Percentiles rank a stretch among this genome's conserved stretches.
Conservation (phyloP, 805 yeast species). For the Lachancea thermotolerans region DNA sequence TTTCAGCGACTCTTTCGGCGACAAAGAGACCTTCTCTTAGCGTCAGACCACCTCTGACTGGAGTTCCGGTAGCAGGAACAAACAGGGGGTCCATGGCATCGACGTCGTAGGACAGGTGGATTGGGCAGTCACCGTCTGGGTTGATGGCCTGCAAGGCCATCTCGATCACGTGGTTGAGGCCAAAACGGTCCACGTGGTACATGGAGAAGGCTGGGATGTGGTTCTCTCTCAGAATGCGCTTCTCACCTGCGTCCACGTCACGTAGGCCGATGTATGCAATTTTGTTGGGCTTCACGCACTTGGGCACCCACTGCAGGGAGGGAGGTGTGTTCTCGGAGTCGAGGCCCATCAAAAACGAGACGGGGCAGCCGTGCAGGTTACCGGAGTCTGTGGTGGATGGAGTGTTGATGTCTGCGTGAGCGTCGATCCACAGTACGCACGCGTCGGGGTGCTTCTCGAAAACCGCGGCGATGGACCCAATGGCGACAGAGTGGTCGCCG, state of each 20-base stretch:
- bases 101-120: constrained; percentile 90
- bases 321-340: constrained; percentile 57
- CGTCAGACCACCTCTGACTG: constrained; percentile 93
- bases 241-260: constrained; percentile 87
- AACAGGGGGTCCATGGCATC: constrained; percentile 93
- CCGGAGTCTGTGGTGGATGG: constrained; percentile 79
- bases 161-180: constrained; percentile 84
- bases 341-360: constrained; percentile 81
- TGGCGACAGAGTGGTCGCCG: constrained; percentile 95
- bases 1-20: constrained; percentile 85
- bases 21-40: constrained; percentile 89
- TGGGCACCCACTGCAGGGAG: constrained; percentile 75
- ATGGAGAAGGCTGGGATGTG: constrained; percentile 82
- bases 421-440: constrained; percentile 92
- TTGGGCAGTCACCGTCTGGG: constrained; percentile 65
- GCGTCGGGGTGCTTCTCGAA: constrained; percentile 76
- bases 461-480: constrained; percentile 85
- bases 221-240: constrained; percentile 58
- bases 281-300: constrained; percentile 54
- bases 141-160: constrained; percentile 79
- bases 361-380: constrained; percentile 95
- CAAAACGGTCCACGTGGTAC: constrained; percentile 94
- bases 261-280: constrained; percentile 91
- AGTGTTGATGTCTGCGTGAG: constrained; percentile 95
- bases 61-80: constrained; percentile 97